These are phyloP conservation scores for Arachis stenosperma DNA, from an alignment of 306 rosid species.

Conservation along the genomic window DNA sequence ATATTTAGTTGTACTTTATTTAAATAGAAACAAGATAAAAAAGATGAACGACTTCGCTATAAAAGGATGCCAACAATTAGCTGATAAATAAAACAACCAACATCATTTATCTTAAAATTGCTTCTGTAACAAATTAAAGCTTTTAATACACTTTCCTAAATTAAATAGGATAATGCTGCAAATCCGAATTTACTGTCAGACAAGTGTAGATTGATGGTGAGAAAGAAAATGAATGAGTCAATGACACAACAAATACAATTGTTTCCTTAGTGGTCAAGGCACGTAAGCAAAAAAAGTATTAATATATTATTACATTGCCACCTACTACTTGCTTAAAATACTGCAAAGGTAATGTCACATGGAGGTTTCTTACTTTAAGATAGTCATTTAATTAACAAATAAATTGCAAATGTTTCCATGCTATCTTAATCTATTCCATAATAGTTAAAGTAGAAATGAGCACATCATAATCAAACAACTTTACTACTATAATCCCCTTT, in stretches of 20 bases:
- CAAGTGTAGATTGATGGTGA: too few species aligned
- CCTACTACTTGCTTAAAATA: neutral
- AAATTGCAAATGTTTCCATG: neutral
- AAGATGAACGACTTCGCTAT: neutral
- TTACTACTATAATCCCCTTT: neutral
- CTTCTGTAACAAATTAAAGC: neutral
- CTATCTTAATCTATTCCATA: neutral
- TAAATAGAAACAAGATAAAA: neutral
- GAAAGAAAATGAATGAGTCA: too few species aligned
- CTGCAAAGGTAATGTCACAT: neutral
- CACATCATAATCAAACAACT: neutral
- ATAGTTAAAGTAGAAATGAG: too few species aligned
- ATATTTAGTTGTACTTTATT: too few species aligned
- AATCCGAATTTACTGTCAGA: too few species aligned
- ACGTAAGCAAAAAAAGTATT: neutral
- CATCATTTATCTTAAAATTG: too few species aligned
- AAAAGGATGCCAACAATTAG: conserved; percentile 10
- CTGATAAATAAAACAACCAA: conserved; percentile 6
- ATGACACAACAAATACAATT: neutral
- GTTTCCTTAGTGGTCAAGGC: neutral
- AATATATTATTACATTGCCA: neutral
- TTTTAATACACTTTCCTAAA: neutral
- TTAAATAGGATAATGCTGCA: too few species aligned
- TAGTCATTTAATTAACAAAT: neutral
- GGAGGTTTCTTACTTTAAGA: neutral